Evolutionary conservation across 208 protist species (phyloP), one percentile per base, ranked within the genome.

Genomic region (Leishmania tarentolae): DNA sequence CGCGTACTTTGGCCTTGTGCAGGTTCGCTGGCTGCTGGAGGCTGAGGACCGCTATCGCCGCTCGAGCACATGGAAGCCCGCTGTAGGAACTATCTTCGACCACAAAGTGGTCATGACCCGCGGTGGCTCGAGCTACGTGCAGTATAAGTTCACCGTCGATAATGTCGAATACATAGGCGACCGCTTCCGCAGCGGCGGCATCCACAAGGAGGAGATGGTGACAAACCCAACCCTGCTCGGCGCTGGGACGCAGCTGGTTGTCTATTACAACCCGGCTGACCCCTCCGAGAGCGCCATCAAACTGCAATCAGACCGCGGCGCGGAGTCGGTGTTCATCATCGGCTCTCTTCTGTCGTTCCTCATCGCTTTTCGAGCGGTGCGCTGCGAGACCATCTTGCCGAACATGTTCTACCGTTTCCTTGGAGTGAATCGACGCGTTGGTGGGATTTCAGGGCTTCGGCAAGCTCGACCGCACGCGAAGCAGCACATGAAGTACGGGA

Each of bases 381-480:
- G 94, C n/a, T 96, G 94, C 75, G 94, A 97, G 85, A 97, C 92
- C n/a, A 95, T 97, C n/a, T 78, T 97, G 66, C 94, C 94, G 13
- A 97, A 97, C 83, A 94, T 96, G 91, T 97, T 96, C 83, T 97
- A 97, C 85, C 90, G 90, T 31, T 97, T 97, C 52, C 79, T 97
- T 1, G 85, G 87, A 4, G 91, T 91, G n/a, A 96, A 97, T 76
- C 80, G 93, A 19, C 87, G 93, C 57, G 83, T 92, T 44, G 91
- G 88, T 31, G 91, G 90, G 57, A 95, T 95, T 47, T 93, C 87
- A 11, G 94, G 94, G 1, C 80, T 97, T 70, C 87, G 87, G 37
- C 87, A 95, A 77, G 86, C 91, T 31, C 79, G 93, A 17, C 69
- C 86, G 28, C 94, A 97, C 83, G 75, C 92, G 2, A 90, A 88